Evolutionary conservation across 2,329 filamentous ascomycete genomes (phyloP).

Genomic region (Ascochyta pisi): DNA sequence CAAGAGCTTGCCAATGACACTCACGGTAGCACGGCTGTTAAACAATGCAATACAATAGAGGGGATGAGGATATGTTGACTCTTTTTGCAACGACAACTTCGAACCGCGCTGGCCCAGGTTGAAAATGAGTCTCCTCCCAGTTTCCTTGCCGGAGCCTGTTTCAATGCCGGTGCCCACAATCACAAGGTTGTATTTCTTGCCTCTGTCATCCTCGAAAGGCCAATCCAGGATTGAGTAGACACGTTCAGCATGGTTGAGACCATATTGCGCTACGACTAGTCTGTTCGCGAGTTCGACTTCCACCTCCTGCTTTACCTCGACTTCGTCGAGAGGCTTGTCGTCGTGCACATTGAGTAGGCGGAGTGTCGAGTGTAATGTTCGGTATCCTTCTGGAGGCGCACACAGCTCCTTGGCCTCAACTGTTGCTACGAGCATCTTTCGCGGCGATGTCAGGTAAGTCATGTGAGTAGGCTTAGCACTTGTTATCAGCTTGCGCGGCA

Average conservation of each 20-base stretch:
- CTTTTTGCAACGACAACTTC: constrained; percentile 59
- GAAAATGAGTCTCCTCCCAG: constrained; percentile 41
- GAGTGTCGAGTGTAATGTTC: constrained; percentile 48
- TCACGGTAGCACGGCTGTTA: constrained; percentile 34
- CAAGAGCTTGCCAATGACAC: constrained; percentile 35
- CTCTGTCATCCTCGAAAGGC: constrained; percentile 61
- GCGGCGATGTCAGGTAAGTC: constrained; percentile 53
- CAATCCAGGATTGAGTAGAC: constrained; percentile 70
- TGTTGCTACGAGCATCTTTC: constrained; percentile 59
- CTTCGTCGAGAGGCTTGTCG: constrained; percentile 23
- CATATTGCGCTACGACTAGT: constrained; percentile 59
- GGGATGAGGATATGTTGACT: constrained; percentile 37
- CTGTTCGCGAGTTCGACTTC: constrained; percentile 41
- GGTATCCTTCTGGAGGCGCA: constrained; percentile 39
- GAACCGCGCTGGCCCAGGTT: constrained; percentile 48
- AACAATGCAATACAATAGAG: constrained; percentile 43
- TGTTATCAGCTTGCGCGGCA: constrained; percentile 39
- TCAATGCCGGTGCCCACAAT: constrained; percentile 61
- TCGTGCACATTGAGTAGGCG: constrained; percentile 35
- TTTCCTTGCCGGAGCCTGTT: constrained; percentile 24
- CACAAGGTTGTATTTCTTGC: constrained; percentile 67
- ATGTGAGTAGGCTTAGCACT: constrained; percentile 44
- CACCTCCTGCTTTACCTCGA: constrained; percentile 34
- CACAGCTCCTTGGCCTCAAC: constrained; percentile 44
- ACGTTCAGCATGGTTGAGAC: constrained; percentile 63